Conservation (phyloP, 768 basidiomycete species). For the Boletus subcaerulescens region DNA sequence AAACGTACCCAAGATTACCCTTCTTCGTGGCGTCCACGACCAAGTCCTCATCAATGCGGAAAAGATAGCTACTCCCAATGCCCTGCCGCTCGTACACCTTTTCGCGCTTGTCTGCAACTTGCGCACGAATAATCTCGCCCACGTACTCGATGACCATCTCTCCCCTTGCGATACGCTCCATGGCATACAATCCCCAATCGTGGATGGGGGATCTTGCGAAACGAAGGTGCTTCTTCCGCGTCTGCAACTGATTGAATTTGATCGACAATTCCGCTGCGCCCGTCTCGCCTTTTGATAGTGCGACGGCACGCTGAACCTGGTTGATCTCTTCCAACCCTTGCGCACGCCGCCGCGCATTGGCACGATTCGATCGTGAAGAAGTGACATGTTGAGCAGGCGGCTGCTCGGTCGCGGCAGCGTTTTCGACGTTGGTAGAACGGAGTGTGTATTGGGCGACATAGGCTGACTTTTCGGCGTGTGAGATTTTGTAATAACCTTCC, state of each 20-base stretch:
- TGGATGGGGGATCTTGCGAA: constrained; percentile 96
- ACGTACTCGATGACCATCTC: constrained; percentile 99
- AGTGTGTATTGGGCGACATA: constrained; percentile 89
- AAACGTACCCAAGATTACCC: constrained; percentile 89
- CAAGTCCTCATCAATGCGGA: constrained; percentile 95
- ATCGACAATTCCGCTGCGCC: constrained; percentile 70
- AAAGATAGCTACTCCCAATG: constrained; percentile 96
- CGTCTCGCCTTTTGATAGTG: constrained; percentile 71
- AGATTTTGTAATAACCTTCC: constrained; percentile 95
- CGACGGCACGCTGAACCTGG: constrained; percentile 78
- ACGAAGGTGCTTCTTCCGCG: constrained; percentile 94
- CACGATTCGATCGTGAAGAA: constrained; percentile 86
- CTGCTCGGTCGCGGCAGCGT: constrained; percentile 39
- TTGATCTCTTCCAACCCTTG: constrained; percentile 95
- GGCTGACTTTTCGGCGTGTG: constrained; percentile 83
- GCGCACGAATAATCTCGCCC: constrained; percentile 92
- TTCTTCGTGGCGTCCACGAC: constrained; percentile 99
- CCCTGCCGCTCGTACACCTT: constrained; percentile 96
- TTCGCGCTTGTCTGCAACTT: constrained; percentile 95
- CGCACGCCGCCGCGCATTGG: constrained; percentile 86
- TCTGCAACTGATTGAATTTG: constrained; percentile 98
- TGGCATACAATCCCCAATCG: constrained; percentile 97
- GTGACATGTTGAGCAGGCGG: constrained; percentile 55
- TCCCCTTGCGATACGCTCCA: constrained; percentile 89
- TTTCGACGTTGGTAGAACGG: constrained; percentile 48